phyloP scores from a whole-genome alignment of 192 early-diverging fungal genomes.

The Glomus cerebriforme region DNA sequence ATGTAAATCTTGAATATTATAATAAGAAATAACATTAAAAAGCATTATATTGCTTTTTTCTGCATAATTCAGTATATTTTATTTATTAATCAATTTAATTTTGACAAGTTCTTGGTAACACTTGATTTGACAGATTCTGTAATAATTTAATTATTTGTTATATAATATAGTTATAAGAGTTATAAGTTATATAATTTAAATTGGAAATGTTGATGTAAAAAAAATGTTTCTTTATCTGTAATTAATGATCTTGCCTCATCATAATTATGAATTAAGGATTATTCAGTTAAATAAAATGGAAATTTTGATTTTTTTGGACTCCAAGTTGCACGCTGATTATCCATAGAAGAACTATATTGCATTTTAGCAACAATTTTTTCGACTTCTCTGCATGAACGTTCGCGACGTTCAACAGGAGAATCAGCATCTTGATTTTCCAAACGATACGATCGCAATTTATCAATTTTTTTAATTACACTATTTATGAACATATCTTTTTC shows the following conservation, averaged over 20 bases:
- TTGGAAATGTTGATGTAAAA: background rate
- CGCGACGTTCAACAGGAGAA: conserved; percentile 30
- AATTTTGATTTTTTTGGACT: conserved; percentile 17
- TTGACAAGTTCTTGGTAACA: background rate
- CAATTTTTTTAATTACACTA: conserved; percentile 49
- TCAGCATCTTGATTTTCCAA: conserved; percentile 52
- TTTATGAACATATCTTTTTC: conserved; percentile 48
- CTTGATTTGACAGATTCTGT: too few relatives aligned
- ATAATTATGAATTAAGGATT: background rate
- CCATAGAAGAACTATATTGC: conserved; percentile 15
- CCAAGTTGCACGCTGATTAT: conserved; percentile 25
- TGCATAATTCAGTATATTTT: background rate
- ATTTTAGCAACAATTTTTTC: conserved; percentile 17
- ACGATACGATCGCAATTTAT: conserved; percentile 42
- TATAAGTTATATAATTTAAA: background rate
- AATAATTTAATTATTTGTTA: background rate
- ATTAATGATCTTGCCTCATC: background rate
- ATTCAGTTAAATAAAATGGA: background rate
- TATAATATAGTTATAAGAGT: background rate
- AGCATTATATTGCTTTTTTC: background rate
- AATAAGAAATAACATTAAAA: background rate
- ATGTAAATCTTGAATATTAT: background rate
- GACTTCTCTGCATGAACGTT: conserved; percentile 13
- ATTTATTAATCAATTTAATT: background rate
- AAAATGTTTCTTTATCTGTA: background rate